Evolutionary conservation across 805 yeast species (phyloP), one percentile per base, ranked within the genome.

Genomic region (Nakazawaea ishiwadae): DNA sequence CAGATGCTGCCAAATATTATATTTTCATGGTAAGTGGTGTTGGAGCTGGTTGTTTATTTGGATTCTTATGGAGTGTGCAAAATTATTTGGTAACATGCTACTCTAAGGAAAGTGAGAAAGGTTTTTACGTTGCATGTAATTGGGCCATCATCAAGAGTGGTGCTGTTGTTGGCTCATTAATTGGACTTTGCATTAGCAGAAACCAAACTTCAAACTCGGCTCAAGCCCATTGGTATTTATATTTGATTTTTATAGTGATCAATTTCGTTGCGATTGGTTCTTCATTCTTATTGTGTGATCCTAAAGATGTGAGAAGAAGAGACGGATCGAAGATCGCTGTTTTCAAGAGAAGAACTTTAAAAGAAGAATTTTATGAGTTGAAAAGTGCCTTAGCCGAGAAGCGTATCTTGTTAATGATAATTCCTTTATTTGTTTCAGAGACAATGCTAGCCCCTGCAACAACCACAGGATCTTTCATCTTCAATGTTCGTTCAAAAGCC

Each of bases 41-140:
- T 4, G 31, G 48, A 39, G 17, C 36, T 34, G 46, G 46, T 11
- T 34, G 33, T 6, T 40, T 45, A 9, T 48, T 45, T 31, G 50
- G 50, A 20, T 45, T 45, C 32, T 33, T 49, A 20, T 49, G 52
- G 52, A 24, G 45, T 11, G 47, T 41, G 12, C 50, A 47, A 30
- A 47, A 45, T 27, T 47, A 42, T 44, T 40, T 49, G 12, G 42
- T 49, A 5, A 44, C 44, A 33, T 47, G 47, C 12, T 49, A 49
- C 42, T 39, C 46, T 20, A 43, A 42, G 32, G 50, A 47, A 28
- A 44, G 42, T 30, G 44, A 49, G 14, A 49, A 44, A 29, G 48
- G 48, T 5, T 45, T 45, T 19, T 48, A 43, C 19, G 44, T 48
- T 24, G 47, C 51, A 9, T 35, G 40, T 19, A 46, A 47, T 20